A percentile compares a stretch with the other conserved stretches of the same genome.
Evolutionary conservation across 352 stramenopile genomes (phyloP).

Genomic region (Discostella stelligera): DNA sequence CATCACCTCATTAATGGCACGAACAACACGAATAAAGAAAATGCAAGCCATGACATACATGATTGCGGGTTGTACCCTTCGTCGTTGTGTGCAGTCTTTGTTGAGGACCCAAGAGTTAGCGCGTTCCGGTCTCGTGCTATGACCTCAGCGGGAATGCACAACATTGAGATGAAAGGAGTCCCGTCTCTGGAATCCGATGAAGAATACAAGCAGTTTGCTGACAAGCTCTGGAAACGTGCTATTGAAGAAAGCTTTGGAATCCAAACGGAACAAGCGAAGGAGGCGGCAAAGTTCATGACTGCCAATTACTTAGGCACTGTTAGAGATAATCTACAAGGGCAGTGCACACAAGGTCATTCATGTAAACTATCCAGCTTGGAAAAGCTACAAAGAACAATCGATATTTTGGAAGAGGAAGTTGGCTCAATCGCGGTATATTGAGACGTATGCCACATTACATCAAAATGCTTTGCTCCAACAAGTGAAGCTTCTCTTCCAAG

Average conservation of each 20-base stretch:
- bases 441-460: background rate
- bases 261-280: slow-evolving; percentile 19
- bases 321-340: slow-evolving; percentile 47
- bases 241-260: slow-evolving; percentile 45
- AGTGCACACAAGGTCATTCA: slow-evolving; percentile 44
- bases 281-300: slow-evolving; percentile 38
- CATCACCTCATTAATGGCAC: slow-evolving; percentile 16
- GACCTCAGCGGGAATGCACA: slow-evolving; percentile 48
- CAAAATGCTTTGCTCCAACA: background rate
- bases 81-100: slow-evolving; percentile 26
- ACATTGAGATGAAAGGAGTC: slow-evolving; percentile 27
- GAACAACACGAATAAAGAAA: background rate
- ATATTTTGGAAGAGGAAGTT: slow-evolving; percentile 37
- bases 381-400: slow-evolving; percentile 38
- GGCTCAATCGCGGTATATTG: slow-evolving; percentile 8
- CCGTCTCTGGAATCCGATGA: slow-evolving; percentile 5
- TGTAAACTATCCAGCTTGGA: slow-evolving; percentile 47
- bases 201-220: slow-evolving; percentile 10
- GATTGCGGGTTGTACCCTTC: slow-evolving; percentile 38
- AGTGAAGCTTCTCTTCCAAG: background rate
- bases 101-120: slow-evolving; percentile 29
- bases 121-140: slow-evolving; percentile 41
- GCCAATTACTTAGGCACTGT: slow-evolving; percentile 43
- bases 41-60: slow-evolving; percentile 3
- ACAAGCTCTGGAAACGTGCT: slow-evolving; percentile 27